These are phyloP conservation scores for Aspergillus nidulans DNA, from an alignment of 495 filamentous ascomycete species.

Conservation along the genomic window DNA sequence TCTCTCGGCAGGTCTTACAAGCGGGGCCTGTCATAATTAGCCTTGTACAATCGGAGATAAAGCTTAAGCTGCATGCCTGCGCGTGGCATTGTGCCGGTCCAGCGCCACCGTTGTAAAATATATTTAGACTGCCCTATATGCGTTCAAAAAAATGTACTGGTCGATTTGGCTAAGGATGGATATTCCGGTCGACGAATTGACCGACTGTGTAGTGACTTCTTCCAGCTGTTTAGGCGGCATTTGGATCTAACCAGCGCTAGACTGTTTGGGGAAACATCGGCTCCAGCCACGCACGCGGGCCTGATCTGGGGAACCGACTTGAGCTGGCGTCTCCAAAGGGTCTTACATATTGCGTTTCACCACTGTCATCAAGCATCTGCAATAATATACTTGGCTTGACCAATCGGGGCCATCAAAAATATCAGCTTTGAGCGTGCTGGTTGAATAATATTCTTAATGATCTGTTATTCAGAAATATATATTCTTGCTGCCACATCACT, in stretches of 20 bases:
- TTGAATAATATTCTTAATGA: too few species aligned
- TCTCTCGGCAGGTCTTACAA: slow-evolving; percentile 31
- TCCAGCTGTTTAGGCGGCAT: background rate
- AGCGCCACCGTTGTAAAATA: background rate
- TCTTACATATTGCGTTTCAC: too few species aligned
- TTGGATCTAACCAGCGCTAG: background rate
- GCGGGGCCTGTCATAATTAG: slow-evolving; percentile 19
- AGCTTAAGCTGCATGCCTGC: slow-evolving; percentile 5
- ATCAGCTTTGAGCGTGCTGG: too few species aligned
- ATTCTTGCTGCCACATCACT: too few species aligned
- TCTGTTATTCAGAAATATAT: too few species aligned
- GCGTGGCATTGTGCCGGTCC: slow-evolving; percentile 8
- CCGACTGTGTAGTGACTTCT: background rate
- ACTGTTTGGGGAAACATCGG: background rate
- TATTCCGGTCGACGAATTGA: background rate
- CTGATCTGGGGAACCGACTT: too few species aligned
- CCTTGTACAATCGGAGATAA: background rate
- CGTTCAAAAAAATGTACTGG: background rate
- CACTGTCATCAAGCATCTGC: too few species aligned
- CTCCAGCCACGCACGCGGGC: too few species aligned
- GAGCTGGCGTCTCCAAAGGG: too few species aligned
- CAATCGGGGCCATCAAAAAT: too few species aligned
- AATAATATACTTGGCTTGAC: too few species aligned
- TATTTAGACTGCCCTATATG: background rate
- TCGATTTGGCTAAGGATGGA: background rate